phyloP scores from a whole-genome alignment of 2,329 filamentous ascomycete genomes.

The Trichoderma arundinaceum region DNA sequence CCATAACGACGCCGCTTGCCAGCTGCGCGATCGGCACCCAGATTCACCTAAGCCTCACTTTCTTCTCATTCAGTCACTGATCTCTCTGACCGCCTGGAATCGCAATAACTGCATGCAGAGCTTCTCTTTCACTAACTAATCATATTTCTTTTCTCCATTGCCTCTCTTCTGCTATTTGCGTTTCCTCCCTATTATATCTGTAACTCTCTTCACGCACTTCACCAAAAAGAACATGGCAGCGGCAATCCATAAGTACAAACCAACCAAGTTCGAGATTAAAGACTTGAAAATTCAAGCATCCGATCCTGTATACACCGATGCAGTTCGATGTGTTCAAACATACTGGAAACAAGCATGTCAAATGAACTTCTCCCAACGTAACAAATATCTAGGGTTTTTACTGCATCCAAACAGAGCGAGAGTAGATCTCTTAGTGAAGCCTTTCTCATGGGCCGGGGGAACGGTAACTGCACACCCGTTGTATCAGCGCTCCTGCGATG shows the following conservation, averaged over 20 bases:
- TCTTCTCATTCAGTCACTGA: not conserved
- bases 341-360: not conserved
- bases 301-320: not conserved
- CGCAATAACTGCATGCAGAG: no score
- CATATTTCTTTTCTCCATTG: no score
- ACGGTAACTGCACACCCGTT: not conserved
- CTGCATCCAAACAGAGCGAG: not conserved
- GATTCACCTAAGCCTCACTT: not conserved
- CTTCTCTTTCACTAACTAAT: no score
- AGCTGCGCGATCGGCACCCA: not conserved
- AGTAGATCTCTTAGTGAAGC: not conserved
- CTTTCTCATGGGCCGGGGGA: not conserved
- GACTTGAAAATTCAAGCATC: not conserved
- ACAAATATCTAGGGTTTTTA: not conserved
- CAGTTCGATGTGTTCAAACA: not conserved
- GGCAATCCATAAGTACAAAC: no score
- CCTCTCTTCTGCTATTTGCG: no score
- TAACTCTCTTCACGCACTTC: no score
- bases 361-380: not conserved
- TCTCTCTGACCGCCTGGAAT: no score
- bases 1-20: not conserved
- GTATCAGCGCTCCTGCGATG: not conserved
- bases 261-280: not conserved
- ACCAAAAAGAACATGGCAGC: no score
- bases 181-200: no score